Evolutionary conservation across 176 grass and related monocot species (phyloP).

Genomic region (Cocos nucifera): DNA sequence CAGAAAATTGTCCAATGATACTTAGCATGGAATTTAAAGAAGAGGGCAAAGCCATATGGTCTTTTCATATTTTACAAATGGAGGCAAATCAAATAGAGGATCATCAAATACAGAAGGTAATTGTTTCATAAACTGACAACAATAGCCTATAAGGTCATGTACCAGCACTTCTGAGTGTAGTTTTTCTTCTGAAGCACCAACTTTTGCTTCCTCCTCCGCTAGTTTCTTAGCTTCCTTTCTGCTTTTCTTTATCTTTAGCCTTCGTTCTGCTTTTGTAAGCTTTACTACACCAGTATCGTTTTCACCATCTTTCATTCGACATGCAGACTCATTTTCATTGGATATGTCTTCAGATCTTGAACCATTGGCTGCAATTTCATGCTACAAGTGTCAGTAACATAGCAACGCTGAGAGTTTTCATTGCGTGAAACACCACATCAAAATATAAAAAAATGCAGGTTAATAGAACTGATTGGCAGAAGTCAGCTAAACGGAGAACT

Average conservation of each 20-base stretch:
- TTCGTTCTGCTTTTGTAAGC: slow-evolving; percentile 48
- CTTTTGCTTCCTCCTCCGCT: slow-evolving; percentile 28
- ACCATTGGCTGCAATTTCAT: slow-evolving; percentile 43
- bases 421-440: not conserved
- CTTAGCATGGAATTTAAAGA: too few relatives aligned
- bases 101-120: too few relatives aligned
- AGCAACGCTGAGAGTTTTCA: not conserved
- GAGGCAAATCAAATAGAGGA: too few relatives aligned
- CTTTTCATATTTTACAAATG: too few relatives aligned
- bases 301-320: slow-evolving; percentile 26
- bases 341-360: slow-evolving; percentile 28
- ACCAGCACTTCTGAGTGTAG: slow-evolving; percentile 77
- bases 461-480: too few relatives aligned
- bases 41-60: too few relatives aligned
- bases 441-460: not conserved
- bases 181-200: slow-evolving; percentile 35
- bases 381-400: not conserved
- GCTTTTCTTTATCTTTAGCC: slow-evolving; percentile 38
- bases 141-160: slow-evolving; percentile 2
- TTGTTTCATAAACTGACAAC: too few relatives aligned
- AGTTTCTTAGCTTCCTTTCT: slow-evolving; percentile 56
- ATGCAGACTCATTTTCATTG: slow-evolving; percentile 17
- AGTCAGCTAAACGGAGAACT: too few relatives aligned
- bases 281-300: slow-evolving; percentile 13
- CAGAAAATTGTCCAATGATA: too few relatives aligned